Evolutionary conservation across 2,329 filamentous ascomycete species (phyloP).

Genomic region (Xylariaceae sp.): DNA sequence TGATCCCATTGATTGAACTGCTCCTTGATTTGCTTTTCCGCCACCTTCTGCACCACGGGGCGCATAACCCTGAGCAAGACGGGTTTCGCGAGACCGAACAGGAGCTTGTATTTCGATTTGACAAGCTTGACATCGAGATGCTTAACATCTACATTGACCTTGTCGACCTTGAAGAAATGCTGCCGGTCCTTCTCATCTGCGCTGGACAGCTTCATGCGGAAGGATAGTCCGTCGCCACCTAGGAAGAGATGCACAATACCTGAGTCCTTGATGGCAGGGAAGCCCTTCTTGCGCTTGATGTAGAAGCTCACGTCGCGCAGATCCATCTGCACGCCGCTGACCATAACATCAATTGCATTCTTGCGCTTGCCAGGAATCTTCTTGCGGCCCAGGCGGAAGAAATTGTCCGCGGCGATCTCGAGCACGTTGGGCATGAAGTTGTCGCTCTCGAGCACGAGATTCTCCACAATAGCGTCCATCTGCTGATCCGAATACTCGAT

Average conservation of each 20-base stretch:
- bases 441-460: slow-evolving; percentile 90
- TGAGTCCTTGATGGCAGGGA: slow-evolving; percentile 79
- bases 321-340: slow-evolving; percentile 89
- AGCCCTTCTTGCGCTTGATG: slow-evolving; percentile 89
- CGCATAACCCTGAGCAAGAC: slow-evolving; percentile 77
- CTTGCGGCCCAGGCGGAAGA: slow-evolving; percentile 92
- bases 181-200: slow-evolving; percentile 68
- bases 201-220: slow-evolving; percentile 83
- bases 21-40: slow-evolving; percentile 86
- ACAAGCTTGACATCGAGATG: slow-evolving; percentile 82
- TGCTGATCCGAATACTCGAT: slow-evolving; percentile 85
- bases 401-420: slow-evolving; percentile 87
- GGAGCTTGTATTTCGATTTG: slow-evolving; percentile 89
- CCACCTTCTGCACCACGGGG: slow-evolving; percentile 76
- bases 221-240: slow-evolving; percentile 80
- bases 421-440: slow-evolving; percentile 92
- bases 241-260: slow-evolving; percentile 87
- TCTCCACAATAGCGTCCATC: slow-evolving; percentile 87
- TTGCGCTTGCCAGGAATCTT: slow-evolving; percentile 72
- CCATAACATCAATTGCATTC: slow-evolving; percentile 74
- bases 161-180: slow-evolving; percentile 93
- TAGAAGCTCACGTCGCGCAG: slow-evolving; percentile 88
- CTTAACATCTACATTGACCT: slow-evolving; percentile 76
- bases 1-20: slow-evolving; percentile 70
- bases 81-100: slow-evolving; percentile 84